These are phyloP conservation scores for Aspergillus niger DNA, from an alignment of 2,329 filamentous ascomycete species.

Conservation along the genomic window DNA sequence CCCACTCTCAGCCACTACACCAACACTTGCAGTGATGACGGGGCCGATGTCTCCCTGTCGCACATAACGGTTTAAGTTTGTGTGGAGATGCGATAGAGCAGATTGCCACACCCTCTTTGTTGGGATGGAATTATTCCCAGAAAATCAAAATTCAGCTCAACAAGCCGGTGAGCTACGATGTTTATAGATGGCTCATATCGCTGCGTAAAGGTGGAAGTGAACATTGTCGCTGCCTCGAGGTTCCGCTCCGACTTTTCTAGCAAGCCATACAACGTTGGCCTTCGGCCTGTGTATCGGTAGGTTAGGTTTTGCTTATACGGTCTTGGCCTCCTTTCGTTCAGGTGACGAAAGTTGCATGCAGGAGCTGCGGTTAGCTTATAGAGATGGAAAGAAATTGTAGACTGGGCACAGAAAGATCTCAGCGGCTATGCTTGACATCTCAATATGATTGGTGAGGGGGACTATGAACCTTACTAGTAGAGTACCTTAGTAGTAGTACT, in stretches of 20 bases:
- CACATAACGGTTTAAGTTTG: too few relatives aligned
- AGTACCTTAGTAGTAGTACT: background rate
- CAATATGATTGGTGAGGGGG: background rate
- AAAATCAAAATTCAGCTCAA: background rate
- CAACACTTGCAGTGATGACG: background rate
- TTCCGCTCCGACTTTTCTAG: background rate
- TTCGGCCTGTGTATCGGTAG: background rate
- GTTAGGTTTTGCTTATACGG: background rate
- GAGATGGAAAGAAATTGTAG: background rate
- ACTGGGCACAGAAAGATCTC: background rate
- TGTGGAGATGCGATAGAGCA: too few relatives aligned
- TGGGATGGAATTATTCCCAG: background rate
- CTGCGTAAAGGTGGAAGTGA: too few relatives aligned
- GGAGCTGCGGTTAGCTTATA: background rate
- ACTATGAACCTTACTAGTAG: too few relatives aligned
- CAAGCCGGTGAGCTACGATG: background rate
- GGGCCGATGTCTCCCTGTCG: too few relatives aligned
- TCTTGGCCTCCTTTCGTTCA: background rate
- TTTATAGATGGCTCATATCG: background rate
- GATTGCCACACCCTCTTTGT: too few relatives aligned
- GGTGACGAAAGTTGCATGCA: conserved; percentile 1
- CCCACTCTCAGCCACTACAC: too few relatives aligned
- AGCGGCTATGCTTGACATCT: background rate
- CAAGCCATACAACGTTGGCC: background rate
- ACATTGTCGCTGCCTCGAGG: background rate